Evolutionary conservation across 257 asterid genomes (phyloP).

Genomic region (Nicotiana otophora): DNA sequence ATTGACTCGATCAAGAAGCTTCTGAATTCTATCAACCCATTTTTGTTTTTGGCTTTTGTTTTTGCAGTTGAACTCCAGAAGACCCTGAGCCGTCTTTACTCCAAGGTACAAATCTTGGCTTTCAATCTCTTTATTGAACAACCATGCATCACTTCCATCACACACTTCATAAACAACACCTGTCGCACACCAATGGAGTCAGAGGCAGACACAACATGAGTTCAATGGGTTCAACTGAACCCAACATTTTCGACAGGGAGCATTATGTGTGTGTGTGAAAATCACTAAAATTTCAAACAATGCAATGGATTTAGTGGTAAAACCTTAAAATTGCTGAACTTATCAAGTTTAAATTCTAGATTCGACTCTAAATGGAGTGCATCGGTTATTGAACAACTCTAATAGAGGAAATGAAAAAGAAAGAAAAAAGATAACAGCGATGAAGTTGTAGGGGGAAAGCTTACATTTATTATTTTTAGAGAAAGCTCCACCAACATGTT

Average conservation of each 20-base stretch:
- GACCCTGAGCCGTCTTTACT: slow-evolving; percentile 64
- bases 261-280: neutral
- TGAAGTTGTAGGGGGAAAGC: slow-evolving; percentile 8
- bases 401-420: neutral
- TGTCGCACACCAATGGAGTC: slow-evolving; percentile 14
- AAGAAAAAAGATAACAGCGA: neutral
- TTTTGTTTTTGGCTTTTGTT: slow-evolving; percentile 56
- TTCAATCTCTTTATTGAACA: slow-evolving; percentile 59
- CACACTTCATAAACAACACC: slow-evolving; percentile 69
- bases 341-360: neutral
- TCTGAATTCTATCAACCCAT: slow-evolving; percentile 65
- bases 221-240: neutral
- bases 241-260: neutral
- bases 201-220: neutral
- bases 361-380: neutral
- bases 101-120: slow-evolving; percentile 61
- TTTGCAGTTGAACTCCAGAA: slow-evolving; percentile 80
- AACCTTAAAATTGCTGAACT: neutral
- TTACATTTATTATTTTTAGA: slow-evolving; percentile 72
- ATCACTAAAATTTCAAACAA: neutral
- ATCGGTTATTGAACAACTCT: neutral
- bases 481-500: slow-evolving; percentile 76
- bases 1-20: slow-evolving; percentile 36
- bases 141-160: slow-evolving; percentile 50
- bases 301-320: neutral